Percentiles rank a stretch among this genome's conserved stretches.
phyloP scores from a whole-genome alignment of 495 filamentous ascomycete genomes.

The Neurospora tetraspora region DNA sequence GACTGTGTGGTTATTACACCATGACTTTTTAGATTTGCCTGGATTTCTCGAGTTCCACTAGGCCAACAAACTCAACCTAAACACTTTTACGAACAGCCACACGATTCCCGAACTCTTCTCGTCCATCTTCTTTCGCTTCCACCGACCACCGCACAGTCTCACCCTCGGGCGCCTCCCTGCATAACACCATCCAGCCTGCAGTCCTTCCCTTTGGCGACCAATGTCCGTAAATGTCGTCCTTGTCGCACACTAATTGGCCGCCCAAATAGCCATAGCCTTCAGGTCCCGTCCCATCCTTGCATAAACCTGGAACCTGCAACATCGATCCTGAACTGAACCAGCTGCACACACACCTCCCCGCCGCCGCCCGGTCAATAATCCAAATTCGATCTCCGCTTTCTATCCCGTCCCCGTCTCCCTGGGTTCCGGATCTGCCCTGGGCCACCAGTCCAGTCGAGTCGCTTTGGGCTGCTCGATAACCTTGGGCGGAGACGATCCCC shows the following conservation, averaged over 20 bases:
- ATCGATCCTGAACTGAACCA: neutral
- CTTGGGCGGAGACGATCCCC: neutral
- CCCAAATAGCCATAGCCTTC: neutral
- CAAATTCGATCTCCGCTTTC: neutral
- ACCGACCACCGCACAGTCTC: neutral
- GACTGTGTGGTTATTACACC: neutral
- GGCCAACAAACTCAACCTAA: neutral
- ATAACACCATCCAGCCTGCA: neutral
- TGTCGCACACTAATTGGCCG: slow-evolving; percentile 23
- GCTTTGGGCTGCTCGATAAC: neutral
- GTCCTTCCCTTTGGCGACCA: neutral
- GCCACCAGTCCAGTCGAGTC: neutral
- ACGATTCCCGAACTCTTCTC: neutral
- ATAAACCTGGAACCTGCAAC: neutral
- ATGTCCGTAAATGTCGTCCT: slow-evolving; percentile 10
- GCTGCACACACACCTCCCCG: neutral
- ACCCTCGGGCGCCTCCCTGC: neutral
- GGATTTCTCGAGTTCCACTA: neutral
- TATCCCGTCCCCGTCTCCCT: neutral
- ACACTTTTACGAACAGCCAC: neutral
- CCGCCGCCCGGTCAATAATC: neutral
- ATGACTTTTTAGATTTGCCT: neutral
- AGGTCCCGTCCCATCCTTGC: neutral
- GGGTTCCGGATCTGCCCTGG: neutral
- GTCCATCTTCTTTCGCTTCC: neutral